phyloP scores from a whole-genome alignment of 2,329 filamentous ascomycete genomes.

The Exophiala phaeomuriformis region DNA sequence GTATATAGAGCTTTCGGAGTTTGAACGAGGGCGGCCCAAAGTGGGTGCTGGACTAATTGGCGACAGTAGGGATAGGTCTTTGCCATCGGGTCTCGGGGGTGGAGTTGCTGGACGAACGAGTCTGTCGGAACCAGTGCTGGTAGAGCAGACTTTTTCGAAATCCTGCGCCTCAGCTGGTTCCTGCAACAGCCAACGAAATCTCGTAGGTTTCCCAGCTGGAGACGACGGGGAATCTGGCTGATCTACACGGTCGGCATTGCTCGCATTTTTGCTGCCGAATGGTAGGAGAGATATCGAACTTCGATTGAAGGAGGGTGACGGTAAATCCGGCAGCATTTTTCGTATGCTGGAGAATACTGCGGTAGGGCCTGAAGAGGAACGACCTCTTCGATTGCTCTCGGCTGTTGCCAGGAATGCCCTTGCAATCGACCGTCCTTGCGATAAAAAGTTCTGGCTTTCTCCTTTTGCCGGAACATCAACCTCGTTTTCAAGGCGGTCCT shows the following conservation, averaged over 20 bases:
- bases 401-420: constrained; percentile 6
- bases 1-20: constrained; percentile 68
- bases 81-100: constrained; percentile 28
- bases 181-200: constrained; percentile 6
- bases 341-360: constrained; percentile 12
- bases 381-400: constrained; percentile 7
- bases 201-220: constrained; percentile 2
- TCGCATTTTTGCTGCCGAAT: constrained; percentile 1
- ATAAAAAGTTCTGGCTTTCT: background rate
- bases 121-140: background rate
- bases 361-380: constrained; percentile 12
- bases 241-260: background rate
- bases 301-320: constrained; percentile 10
- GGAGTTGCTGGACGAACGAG: background rate
- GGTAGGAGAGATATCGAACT: constrained; percentile 14
- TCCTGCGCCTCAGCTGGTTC: constrained; percentile 7
- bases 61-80: constrained; percentile 13
- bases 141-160: background rate
- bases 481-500: constrained; percentile 1
- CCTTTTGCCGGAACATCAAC: background rate
- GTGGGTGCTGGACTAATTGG: constrained; percentile 30
- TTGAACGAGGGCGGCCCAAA: constrained; percentile 49
- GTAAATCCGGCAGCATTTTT: constrained; percentile 19
- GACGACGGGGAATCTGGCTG: background rate
- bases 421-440: constrained; percentile 7